Base-by-base conservation (phyloP, 2,329 filamentous ascomycete species). In the Clonostachys sp. region DNA sequence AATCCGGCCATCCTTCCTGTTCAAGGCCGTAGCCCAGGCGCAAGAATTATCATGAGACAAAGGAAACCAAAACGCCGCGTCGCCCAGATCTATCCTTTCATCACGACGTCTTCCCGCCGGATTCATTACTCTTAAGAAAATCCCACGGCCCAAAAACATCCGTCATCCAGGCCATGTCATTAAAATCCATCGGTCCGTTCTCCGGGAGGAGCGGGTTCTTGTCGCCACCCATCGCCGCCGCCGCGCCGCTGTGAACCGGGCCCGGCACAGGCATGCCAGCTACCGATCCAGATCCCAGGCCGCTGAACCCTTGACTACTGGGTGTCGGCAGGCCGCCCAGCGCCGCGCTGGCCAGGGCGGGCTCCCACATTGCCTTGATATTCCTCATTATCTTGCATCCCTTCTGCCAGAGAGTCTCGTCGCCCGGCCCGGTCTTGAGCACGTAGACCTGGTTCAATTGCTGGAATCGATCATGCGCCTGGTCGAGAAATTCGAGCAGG, bases 91-190 rank as follows among this genome's bases (percentile, higher is more conserved):
- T 10, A 30, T 30, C 24, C 8, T 30, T 30, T 30, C 24, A 30
- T 30, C 24, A 30, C 24, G 24, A 30, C 24, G 24, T 9, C 24
- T 30, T 30, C 8, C 24, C 24, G 3, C 24, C 24, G 3, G 24
- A 30, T 17, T 42, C 18, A 33, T 17, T 44, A 44, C 42, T 16
- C 12, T 45, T 36, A 53, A 50, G 65, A 39, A 62, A 61, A 16
- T 67, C 64, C 65, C 64, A 67, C 5, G 65, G 61, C 2, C 63
- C 62, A 54, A 68, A 67, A 6, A 66, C 58, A 39, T 68, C 65
- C 14, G 61, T 58, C 62, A 68, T 67, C 65, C 65, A 68, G 16
- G 58, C 53, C 43, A 67, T 51, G 49, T 68, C 65, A 7, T 54
- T 57, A 41, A 67, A 61, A 45, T 68, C 64, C 42, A 46, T 49